These are phyloP conservation scores for Fusarium redolens DNA, from an alignment of 2,329 filamentous ascomycete species.

Conservation along the genomic window DNA sequence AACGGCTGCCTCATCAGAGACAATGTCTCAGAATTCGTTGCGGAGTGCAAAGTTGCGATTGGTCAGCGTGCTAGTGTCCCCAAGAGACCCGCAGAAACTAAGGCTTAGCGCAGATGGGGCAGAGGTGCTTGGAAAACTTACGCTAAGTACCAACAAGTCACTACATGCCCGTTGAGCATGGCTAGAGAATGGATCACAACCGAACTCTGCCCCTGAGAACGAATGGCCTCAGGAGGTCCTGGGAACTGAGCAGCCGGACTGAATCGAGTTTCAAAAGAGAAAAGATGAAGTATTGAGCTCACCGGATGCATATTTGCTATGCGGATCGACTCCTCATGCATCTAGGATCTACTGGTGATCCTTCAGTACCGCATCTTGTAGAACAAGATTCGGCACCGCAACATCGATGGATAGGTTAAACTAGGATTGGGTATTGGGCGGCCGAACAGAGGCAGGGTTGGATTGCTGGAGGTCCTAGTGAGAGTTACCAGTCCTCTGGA, in stretches of 20 bases:
- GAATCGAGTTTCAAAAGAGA: background rate
- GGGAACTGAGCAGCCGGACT: background rate
- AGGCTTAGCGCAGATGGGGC: constrained; percentile 32
- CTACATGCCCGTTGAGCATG: constrained; percentile 9
- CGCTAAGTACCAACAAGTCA: constrained; percentile 13
- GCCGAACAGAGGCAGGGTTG: constrained; percentile 27
- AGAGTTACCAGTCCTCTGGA: constrained; percentile 42
- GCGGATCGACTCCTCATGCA: background rate
- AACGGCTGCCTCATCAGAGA: constrained; percentile 40
- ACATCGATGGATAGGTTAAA: background rate
- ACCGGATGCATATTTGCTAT: background rate
- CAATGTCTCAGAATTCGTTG: constrained; percentile 32
- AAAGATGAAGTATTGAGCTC: background rate
- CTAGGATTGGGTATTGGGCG: constrained; percentile 18
- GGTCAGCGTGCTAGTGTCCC: constrained; percentile 13
- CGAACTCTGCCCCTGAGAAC: constrained; percentile 14
- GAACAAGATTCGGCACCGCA: background rate
- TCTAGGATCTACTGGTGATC: background rate
- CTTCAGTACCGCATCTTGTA: constrained; percentile 8
- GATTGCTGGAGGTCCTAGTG: constrained; percentile 29
- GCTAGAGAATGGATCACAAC: constrained; percentile 14
- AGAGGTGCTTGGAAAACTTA: constrained; percentile 10
- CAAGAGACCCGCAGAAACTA: constrained; percentile 14
- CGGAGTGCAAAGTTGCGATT: constrained; percentile 27
- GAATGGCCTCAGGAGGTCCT: background rate